phyloP scores from a whole-genome alignment of 1,139 yeast genomes.

The Saccharomyces hybrid region DNA sequence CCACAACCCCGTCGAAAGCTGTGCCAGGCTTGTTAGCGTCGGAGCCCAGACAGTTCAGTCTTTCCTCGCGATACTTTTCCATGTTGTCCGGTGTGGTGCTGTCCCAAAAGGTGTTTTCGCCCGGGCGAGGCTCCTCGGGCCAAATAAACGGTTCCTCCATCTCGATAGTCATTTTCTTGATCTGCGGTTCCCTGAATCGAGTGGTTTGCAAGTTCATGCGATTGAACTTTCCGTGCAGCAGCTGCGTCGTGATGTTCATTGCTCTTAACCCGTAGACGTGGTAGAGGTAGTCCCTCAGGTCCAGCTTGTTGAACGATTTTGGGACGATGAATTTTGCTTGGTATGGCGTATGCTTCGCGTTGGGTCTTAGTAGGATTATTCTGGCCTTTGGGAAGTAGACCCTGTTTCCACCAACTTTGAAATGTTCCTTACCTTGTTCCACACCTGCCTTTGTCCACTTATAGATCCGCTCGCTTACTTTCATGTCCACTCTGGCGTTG shows the following conservation, averaged over 20 bases:
- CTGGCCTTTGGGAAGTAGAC: conserved; percentile 81
- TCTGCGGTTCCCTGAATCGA: conserved; percentile 72
- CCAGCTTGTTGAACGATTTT: conserved; percentile 81
- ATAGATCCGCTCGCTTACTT: conserved; percentile 28
- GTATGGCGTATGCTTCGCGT: conserved; percentile 90
- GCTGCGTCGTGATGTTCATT: conserved; percentile 76
- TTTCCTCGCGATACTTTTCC: conserved; percentile 39
- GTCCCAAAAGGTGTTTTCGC: conserved; percentile 35
- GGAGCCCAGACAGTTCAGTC: conserved; percentile 48
- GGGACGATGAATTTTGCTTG: conserved; percentile 95
- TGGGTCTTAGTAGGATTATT: conserved; percentile 70
- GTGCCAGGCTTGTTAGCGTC: conserved; percentile 60
- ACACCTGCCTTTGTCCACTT: conserved; percentile 47
- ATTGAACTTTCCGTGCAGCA: conserved; percentile 63
- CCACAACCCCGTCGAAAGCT: conserved; percentile 72
- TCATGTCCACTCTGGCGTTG: too few relatives aligned
- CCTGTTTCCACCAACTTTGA: conserved; percentile 64
- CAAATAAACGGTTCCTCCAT: conserved; percentile 90
- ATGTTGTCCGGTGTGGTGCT: conserved; percentile 35
- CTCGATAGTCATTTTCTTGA: conserved; percentile 90
- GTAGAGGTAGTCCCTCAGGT: conserved; percentile 83
- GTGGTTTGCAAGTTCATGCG: conserved; percentile 57
- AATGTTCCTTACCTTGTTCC: conserved; percentile 66
- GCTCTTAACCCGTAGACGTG: conserved; percentile 84
- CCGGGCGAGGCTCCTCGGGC: conserved; percentile 63